Conservation (phyloP, 1,139 yeast species). For the Fermentozyma sake region DNA sequence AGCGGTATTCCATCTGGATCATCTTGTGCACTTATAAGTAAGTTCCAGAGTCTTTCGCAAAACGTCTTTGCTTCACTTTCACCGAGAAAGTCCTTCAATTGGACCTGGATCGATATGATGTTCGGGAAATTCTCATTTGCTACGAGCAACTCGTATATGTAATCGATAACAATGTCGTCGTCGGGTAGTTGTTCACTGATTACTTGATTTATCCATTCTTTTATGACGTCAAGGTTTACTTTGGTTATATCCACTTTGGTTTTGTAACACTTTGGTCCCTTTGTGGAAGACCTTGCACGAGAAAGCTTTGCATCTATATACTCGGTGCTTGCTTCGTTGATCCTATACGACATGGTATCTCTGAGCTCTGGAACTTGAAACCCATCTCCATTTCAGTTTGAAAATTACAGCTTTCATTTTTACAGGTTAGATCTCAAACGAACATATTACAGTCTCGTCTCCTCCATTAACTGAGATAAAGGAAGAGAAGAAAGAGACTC, state of each 20-base stretch:
- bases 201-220: slow-evolving; percentile 30
- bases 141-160: slow-evolving; percentile 30
- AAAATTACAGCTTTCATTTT: no score
- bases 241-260: slow-evolving; percentile 26
- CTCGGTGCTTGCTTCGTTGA: slow-evolving; percentile 15
- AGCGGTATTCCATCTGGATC: slow-evolving; percentile 39
- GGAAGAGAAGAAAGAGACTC: no score
- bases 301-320: slow-evolving; percentile 3
- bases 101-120: slow-evolving; percentile 29
- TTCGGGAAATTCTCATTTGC: slow-evolving; percentile 25
- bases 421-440: no score
- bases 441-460: no score
- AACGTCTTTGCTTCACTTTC: slow-evolving; percentile 30
- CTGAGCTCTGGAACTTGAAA: slow-evolving; percentile 1
- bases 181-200: slow-evolving; percentile 36
- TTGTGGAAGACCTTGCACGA: slow-evolving; percentile 1
- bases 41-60: slow-evolving; percentile 36
- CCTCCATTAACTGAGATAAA: no score
- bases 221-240: slow-evolving; percentile 30
- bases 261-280: slow-evolving; percentile 12
- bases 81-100: slow-evolving; percentile 37
- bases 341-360: slow-evolving; percentile 14
- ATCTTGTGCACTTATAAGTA: slow-evolving; percentile 36
- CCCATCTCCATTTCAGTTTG: no score
- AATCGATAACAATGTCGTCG: slow-evolving; percentile 44